phyloP scores from a whole-genome alignment of 164 flowering plant species.

The Annona squamosa region DNA sequence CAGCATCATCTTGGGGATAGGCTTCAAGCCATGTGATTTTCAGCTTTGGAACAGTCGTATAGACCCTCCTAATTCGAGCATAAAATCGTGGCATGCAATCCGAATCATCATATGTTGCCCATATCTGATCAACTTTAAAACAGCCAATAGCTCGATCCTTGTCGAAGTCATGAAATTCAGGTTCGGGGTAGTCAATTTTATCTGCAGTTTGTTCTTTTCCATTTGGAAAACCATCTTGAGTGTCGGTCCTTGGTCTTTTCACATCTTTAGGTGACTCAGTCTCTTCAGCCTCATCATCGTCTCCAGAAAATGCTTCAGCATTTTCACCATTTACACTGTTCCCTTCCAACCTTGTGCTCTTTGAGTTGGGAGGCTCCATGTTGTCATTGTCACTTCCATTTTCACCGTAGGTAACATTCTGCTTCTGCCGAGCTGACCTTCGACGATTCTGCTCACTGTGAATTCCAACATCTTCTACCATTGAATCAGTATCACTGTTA shows the following conservation, averaged over 20 bases:
- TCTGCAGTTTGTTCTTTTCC: background rate
- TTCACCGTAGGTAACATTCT: constrained; percentile 22
- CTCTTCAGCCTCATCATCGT: background rate
- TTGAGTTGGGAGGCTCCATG: constrained; percentile 8
- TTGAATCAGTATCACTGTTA: constrained; percentile 23
- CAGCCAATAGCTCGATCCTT: constrained; percentile 18
- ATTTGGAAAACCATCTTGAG: background rate
- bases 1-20: constrained; percentile 18
- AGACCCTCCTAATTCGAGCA: constrained; percentile 31
- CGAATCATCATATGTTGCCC: constrained; percentile 50
- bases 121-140: constrained; percentile 36
- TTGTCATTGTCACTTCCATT: constrained; percentile 35
- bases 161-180: constrained; percentile 12
- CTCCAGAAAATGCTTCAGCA: background rate
- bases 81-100: constrained; percentile 63
- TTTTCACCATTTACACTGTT: background rate
- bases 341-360: background rate
- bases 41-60: constrained; percentile 27
- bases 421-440: constrained; percentile 22
- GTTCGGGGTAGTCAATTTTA: constrained; percentile 1
- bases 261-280: background rate
- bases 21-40: constrained; percentile 49
- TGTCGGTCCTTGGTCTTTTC: background rate
- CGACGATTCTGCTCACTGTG: constrained; percentile 15
- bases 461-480: constrained; percentile 11